Evolutionary conservation across 495 filamentous ascomycete genomes (phyloP), one percentile per base, ranked within the genome.

Genomic region (Penicillium crystallinum): DNA sequence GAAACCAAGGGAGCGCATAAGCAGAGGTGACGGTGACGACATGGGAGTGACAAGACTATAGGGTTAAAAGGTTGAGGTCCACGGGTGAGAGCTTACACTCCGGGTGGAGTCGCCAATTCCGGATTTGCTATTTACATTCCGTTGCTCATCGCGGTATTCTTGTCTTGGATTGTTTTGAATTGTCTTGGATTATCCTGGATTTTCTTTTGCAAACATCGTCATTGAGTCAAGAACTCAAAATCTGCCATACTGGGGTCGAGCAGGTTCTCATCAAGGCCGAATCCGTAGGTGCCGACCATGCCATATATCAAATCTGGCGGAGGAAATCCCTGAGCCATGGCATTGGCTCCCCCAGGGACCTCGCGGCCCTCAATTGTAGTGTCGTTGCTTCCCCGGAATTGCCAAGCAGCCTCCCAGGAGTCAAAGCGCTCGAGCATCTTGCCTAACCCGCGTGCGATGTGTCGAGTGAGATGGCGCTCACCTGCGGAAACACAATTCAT

Each of bases 401-500:
- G 66, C 63, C 66, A 69, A 21, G 57, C 55, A 36, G 65, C 58
- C 42, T 76, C 73, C 73, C 73, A 76, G 1, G 72, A 63, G 54
- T 76, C 70, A 40, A 75, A 76, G 0, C 72, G 72, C 46, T 74
- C 73, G 2, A 76, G 54, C 71, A 76, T 80, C 54, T 81, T 81
- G 54, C 77, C 71, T 31, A 80, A 57, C 0, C 78, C 78, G 14
- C 69, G 73, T 21, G 77, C 77, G 53, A 81, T 76, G 47, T 80
- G 76, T 34, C 75, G 67, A 7, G 78, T 78, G 37, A 81, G 66
- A 54, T 81, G 78, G 45, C 74, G 66, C 49, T 80, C 77, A 15
- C 77, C 77, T 6, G 75, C 76, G 27, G 68, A 73, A 37, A 77
- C 75, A 47, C 77, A 78, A 44, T 76, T 78, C 61, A 80, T 64